A percentile compares a stretch with the other conserved stretches of the same genome.
Evolutionary conservation across 768 basidiomycete species (phyloP).

Genomic region (Serpula lacrymans): DNA sequence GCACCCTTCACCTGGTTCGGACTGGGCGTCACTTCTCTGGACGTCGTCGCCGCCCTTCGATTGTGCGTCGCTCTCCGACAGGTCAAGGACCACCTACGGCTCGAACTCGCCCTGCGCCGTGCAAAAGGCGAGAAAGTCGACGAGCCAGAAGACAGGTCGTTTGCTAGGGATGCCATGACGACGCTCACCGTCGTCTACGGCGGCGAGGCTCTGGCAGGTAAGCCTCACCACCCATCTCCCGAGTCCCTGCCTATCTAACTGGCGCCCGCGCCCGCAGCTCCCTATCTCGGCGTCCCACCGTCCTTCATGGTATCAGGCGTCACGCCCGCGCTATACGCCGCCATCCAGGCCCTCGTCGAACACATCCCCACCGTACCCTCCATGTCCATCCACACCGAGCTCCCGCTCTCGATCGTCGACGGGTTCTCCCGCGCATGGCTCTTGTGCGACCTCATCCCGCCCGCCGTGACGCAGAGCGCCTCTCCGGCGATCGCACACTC

Average conservation of each 20-base stretch:
- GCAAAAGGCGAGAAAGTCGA: conserved; percentile 28
- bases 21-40: conserved; percentile 55
- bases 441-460: conserved; percentile 74
- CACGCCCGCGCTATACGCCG: conserved; percentile 58
- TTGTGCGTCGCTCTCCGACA: conserved; percentile 70
- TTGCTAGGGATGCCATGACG: conserved; percentile 52
- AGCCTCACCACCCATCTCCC: conserved; percentile 17
- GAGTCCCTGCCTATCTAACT: background rate
- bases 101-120: conserved; percentile 39
- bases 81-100: conserved; percentile 48
- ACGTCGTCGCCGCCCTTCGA: conserved; percentile 63
- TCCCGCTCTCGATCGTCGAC: conserved; percentile 73
- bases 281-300: conserved; percentile 60
- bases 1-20: conserved; percentile 70
- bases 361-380: conserved; percentile 54
- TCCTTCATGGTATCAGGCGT: conserved; percentile 80
- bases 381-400: conserved; percentile 54
- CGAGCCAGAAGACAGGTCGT: conserved; percentile 48
- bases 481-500: conserved; percentile 53
- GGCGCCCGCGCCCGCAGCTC: conserved; percentile 49
- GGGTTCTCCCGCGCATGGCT: conserved; percentile 77
- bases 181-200: conserved; percentile 72
- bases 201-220: conserved; percentile 70
- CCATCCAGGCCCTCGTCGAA: conserved; percentile 59
- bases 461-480: conserved; percentile 54